Base-by-base conservation (phyloP, 2,329 filamentous ascomycete species). In the Penicillium palitans region DNA sequence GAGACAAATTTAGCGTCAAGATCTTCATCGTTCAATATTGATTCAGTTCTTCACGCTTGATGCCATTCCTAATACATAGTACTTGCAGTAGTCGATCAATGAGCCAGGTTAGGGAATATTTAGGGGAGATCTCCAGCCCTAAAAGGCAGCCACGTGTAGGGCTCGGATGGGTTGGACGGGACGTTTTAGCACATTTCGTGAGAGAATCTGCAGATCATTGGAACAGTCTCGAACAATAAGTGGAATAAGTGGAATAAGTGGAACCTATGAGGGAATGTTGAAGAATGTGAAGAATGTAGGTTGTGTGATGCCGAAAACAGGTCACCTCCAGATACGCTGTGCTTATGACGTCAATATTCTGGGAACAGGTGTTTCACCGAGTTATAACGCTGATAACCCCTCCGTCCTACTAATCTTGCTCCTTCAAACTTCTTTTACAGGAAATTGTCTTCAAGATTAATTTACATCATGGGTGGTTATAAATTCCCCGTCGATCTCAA, bases 401-500 rank as follows among this genome's bases (percentile, higher is more conserved):
- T 33, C 19, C 42, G 3, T 25, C 25, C 13, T 15, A 7, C 4
- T 27, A 1, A 15, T 17, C 33, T 27, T 48, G 35, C 35, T 53
- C 2, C 9, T 52, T 27, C 6, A 19, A 12, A 33, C 29, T 10
- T 24, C 39, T 27, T 17, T 0, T 13, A 29, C 42, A 21, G 4
- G 12, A 53, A 3, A 46, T 19, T 19, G 15, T 29, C 2, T 24
- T 12, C 10, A 37, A 52, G 47, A 6, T 21, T 3, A 31, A n/a
- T 40, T 45, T 44, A n/a, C 31, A 66, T 31, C 24, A 52, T 60
- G 45, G 46, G 53, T 39, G 58, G 57, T 49, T 55, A 62, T 52
- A 69, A 55, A 58, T 69, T 72, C 50, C 72, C 72, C 25, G 72
- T 74, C 44, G 71, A 72, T 55, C 62, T 74, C 25, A 63, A 61